Evolutionary conservation across 2,329 filamentous ascomycete species (phyloP).

Genomic region (Trematosphaeria pertusa): DNA sequence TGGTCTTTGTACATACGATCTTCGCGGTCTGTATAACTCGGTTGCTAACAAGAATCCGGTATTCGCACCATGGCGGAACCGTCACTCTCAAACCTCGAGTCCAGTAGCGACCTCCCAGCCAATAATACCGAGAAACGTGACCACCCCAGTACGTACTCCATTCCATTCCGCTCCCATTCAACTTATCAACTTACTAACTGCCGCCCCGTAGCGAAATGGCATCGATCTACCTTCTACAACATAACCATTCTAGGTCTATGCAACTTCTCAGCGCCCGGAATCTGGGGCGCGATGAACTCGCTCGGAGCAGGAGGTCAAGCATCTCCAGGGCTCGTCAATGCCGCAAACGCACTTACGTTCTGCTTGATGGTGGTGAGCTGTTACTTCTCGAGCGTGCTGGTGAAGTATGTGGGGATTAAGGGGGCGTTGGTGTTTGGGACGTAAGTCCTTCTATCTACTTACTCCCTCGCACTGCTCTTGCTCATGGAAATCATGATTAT

Average conservation of each 20-base stretch:
- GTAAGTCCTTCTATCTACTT: slow-evolving; percentile 48
- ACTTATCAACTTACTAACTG: slow-evolving; percentile 3
- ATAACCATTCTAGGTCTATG: slow-evolving; percentile 74
- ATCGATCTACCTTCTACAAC: slow-evolving; percentile 76
- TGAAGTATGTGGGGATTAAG: slow-evolving; percentile 74
- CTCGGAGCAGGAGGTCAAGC: slow-evolving; percentile 73
- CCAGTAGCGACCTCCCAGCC: background rate
- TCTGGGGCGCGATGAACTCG: slow-evolving; percentile 76
- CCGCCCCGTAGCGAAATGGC: slow-evolving; percentile 64
- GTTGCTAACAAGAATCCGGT: no score
- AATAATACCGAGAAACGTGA: slow-evolving; percentile 29
- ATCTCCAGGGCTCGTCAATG: slow-evolving; percentile 71
- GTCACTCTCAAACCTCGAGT: background rate
- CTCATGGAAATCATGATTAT: no score
- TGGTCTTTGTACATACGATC: no score
- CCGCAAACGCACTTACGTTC: slow-evolving; percentile 74
- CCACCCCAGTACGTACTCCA: slow-evolving; percentile 29
- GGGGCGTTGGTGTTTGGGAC: slow-evolving; percentile 75
- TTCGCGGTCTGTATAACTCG: no score
- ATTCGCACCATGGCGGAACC: background rate
- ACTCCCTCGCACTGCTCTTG: no score
- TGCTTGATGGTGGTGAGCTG: slow-evolving; percentile 76
- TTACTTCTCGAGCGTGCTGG: slow-evolving; percentile 68
- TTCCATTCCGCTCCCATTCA: background rate
- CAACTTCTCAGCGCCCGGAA: slow-evolving; percentile 73